phyloP scores from a whole-genome alignment of 164 flowering plant genomes.

The Vitis riparia region DNA sequence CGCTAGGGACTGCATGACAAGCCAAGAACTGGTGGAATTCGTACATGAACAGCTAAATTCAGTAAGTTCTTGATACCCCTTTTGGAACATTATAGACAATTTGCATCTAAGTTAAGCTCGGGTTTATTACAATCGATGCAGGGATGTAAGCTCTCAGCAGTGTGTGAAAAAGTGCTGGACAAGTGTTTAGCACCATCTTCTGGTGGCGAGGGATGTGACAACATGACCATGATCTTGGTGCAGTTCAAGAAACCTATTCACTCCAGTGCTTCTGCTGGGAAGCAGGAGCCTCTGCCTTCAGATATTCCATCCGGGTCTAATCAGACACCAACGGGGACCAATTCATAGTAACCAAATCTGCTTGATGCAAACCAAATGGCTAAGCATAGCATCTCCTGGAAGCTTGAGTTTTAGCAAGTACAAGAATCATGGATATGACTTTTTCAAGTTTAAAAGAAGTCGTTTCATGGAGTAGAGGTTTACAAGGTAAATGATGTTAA shows the following conservation, averaged over 20 bases:
- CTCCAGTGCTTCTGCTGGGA: constrained; percentile 6
- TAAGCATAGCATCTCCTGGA: too few species aligned
- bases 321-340: not conserved
- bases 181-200: constrained; percentile 57
- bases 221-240: constrained; percentile 73
- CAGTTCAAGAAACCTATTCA: constrained; percentile 44
- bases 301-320: constrained; percentile 6
- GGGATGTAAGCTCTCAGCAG: constrained; percentile 55
- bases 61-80: constrained; percentile 29
- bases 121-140: constrained; percentile 23
- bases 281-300: constrained; percentile 4
- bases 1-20: constrained; percentile 68
- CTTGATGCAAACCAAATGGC: too few species aligned
- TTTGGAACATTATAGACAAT: not conserved
- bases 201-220: constrained; percentile 70
- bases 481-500: too few species aligned
- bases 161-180: constrained; percentile 57
- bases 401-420: too few species aligned
- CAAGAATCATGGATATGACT: too few species aligned
- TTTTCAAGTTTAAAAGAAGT: too few species aligned
- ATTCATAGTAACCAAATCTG: too few species aligned
- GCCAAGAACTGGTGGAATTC: constrained; percentile 58
- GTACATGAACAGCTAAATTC: constrained; percentile 38
- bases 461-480: too few species aligned
- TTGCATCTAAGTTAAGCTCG: not conserved